Conservation (phyloP, 2,329 filamentous ascomycete species). For the Colletotrichum abscissum region DNA sequence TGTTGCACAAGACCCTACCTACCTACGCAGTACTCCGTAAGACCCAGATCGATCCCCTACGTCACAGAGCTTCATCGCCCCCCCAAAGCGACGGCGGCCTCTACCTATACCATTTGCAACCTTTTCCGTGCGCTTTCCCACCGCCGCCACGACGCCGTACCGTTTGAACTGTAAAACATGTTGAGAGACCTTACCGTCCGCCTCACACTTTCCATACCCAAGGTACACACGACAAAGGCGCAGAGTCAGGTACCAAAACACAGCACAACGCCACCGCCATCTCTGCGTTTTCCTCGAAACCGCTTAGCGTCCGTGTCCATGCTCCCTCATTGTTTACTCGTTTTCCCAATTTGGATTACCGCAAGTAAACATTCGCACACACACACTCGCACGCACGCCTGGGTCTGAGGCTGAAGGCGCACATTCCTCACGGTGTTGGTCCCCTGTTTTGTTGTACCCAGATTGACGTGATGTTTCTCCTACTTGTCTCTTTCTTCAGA, state of each 20-base stretch:
- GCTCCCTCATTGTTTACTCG: not conserved
- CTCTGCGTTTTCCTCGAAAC: not conserved
- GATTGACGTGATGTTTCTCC: slow-evolving; percentile 18
- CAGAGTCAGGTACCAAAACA: not conserved
- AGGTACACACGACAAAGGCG: not conserved
- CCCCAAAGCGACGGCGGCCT: too few relatives aligned
- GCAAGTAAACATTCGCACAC: not conserved
- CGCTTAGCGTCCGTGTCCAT: not conserved
- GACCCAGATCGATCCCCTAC: not conserved
- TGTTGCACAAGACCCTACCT: too few relatives aligned
- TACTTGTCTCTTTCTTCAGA: too few relatives aligned
- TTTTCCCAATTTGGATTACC: not conserved
- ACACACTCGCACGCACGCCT: too few relatives aligned
- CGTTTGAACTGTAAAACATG: slow-evolving; percentile 16
- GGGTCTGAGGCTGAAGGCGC: not conserved
- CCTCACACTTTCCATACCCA: not conserved
- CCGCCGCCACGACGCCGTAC: not conserved
- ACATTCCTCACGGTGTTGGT: not conserved
- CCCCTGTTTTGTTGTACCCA: not conserved
- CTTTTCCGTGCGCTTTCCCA: not conserved
- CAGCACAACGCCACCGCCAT: not conserved
- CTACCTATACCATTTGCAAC: too few relatives aligned
- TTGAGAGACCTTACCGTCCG: not conserved
- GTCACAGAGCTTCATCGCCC: slow-evolving; percentile 2
- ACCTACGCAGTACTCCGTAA: too few relatives aligned